phyloP scores from a whole-genome alignment of 257 asterid species.

The Solanum peruvianum region DNA sequence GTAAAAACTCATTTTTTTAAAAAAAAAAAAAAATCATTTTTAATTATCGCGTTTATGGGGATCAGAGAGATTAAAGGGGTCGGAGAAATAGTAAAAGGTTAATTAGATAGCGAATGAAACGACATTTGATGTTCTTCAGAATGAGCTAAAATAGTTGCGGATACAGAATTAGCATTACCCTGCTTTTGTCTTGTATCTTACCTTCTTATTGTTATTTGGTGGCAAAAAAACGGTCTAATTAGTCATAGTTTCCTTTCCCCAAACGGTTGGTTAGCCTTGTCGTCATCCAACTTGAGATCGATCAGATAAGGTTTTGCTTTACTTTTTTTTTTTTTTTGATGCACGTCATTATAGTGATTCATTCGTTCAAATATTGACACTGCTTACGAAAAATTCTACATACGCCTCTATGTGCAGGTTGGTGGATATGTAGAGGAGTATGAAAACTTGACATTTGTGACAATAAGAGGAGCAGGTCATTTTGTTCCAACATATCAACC shows the following conservation, averaged over 20 bases:
- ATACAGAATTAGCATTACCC: neutral
- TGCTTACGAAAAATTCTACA: neutral
- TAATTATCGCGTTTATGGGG: neutral
- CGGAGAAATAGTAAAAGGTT: neutral
- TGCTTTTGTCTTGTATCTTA: neutral
- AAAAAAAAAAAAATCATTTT: too few species aligned
- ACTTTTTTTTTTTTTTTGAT: too few species aligned
- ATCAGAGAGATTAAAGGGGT: neutral
- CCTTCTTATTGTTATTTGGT: neutral
- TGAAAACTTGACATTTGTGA: conserved; percentile 4
- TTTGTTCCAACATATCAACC: conserved; percentile 15
- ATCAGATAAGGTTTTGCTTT: neutral
- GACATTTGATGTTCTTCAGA: neutral
- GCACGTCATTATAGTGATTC: neutral
- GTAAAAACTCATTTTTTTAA: neutral
- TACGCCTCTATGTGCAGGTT: neutral
- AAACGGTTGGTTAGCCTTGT: neutral
- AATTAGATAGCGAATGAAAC: neutral
- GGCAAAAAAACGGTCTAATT: neutral
- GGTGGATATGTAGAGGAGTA: conserved; percentile 15
- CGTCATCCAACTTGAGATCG: neutral
- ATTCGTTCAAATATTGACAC: neutral
- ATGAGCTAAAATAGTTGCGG: neutral
- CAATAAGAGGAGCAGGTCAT: conserved; percentile 13
- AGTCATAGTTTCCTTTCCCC: neutral